Evolutionary conservation across 345 rosid species (phyloP).

Genomic region (thale cress (Arabidopsis thaliana)): DNA sequence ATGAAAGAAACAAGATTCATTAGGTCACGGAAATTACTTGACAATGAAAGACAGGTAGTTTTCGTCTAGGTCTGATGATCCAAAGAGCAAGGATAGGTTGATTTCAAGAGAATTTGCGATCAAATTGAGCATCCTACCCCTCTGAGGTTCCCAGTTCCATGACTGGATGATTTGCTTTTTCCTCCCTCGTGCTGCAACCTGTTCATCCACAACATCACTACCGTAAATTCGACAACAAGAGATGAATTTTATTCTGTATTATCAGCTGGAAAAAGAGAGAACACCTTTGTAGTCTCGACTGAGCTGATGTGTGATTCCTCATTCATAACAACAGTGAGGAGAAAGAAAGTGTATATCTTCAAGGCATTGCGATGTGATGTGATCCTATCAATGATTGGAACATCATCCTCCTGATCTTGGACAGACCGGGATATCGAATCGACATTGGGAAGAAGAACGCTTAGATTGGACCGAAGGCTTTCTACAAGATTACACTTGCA

Average conservation of each 20-base stretch:
- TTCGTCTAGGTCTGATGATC: slow-evolving; percentile 82
- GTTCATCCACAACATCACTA: slow-evolving; percentile 42
- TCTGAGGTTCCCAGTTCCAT: slow-evolving; percentile 91
- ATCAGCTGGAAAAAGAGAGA: slow-evolving; percentile 5
- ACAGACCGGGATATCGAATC: slow-evolving; percentile 72
- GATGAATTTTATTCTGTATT: background rate
- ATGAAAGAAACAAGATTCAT: slow-evolving; percentile 20
- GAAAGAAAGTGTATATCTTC: slow-evolving; percentile 87
- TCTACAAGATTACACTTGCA: slow-evolving; percentile 76
- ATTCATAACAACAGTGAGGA: slow-evolving; percentile 58
- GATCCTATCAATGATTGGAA: slow-evolving; percentile 60
- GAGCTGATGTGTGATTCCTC: slow-evolving; percentile 61
- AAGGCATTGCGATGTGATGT: slow-evolving; percentile 88
- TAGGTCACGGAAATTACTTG: slow-evolving; percentile 56
- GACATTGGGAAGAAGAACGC: slow-evolving; percentile 92
- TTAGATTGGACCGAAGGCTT: slow-evolving; percentile 85
- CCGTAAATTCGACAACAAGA: background rate
- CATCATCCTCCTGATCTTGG: slow-evolving; percentile 59
- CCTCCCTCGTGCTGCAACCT: slow-evolving; percentile 64
- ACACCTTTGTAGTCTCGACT: slow-evolving; percentile 65
- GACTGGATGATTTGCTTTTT: slow-evolving; percentile 68
- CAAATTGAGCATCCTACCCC: slow-evolving; percentile 81
- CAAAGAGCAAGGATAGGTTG: slow-evolving; percentile 88
- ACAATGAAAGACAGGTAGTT: slow-evolving; percentile 85
- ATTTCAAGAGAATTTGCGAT: slow-evolving; percentile 92